Evolutionary conservation across 306 rosid species (phyloP), one percentile per base, ranked within the genome.

Genomic region (Psophocarpus tetragonolobus): DNA sequence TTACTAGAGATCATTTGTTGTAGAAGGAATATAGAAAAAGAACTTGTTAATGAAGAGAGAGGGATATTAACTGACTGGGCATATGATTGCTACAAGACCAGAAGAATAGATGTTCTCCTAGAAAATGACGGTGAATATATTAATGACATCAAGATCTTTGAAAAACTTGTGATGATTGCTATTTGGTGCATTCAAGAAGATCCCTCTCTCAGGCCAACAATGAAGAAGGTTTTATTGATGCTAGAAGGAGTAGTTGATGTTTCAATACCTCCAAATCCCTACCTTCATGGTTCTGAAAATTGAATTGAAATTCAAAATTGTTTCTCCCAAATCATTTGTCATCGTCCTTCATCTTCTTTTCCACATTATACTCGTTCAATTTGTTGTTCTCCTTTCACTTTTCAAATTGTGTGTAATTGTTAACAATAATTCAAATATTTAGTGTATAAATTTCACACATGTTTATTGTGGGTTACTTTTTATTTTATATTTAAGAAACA

Each of bases 141-240:
- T 4, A 33, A 38, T 44, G 71, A 48, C n/a, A 44, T 18, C 14
- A 60, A n/a, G 56, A 24, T 24, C 8, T 41, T 81, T 21, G 80
- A 66, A 35, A 81, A 32, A 53, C 23, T 66, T 61, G 65, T 81
- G 1, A 81, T 41, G 68, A 70, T 74, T 70, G 80, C 23, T 8
- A 60, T 81, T 42, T 81, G 84, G 84, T 81, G 84, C 17, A 66
- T 67, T 48, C 84, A 81, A 11, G 80, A 81, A 66, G 80, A 81
- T 56, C 84, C 76, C 6, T 56, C 27, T 36, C 76, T 32, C 11
- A 47, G 84, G 33, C 84, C 84, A 42, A 65, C 84, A 11, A 81
- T 81, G 84, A 81, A 74, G 36, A 38, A 60, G 26, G 84, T 74
- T 13, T 69, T 81, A 30, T 13, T 56, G 2, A 74, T 81, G 84